Conservation (phyloP, 148 eudicot species). For the Nyssa sinensis region DNA sequence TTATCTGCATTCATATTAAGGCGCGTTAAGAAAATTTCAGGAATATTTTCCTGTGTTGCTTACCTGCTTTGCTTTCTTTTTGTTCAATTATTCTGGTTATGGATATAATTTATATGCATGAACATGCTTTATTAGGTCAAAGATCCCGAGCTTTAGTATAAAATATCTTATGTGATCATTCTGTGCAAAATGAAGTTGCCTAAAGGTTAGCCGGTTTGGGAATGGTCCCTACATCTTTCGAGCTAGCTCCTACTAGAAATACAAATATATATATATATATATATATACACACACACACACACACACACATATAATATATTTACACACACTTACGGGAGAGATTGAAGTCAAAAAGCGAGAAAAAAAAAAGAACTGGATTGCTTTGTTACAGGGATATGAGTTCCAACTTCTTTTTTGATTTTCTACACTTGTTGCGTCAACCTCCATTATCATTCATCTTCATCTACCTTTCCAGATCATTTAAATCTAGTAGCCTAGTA, state of each 20-base stretch:
- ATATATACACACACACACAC: too few species aligned
- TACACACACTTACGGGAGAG: conserved; percentile 11
- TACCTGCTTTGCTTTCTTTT: background rate
- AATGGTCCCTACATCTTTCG: conserved; percentile 39
- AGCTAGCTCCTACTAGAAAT: conserved; percentile 20
- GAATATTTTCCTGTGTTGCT: too few species aligned
- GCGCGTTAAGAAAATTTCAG: too few species aligned
- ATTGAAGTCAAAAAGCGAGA: conserved; percentile 20
- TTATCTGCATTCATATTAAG: too few species aligned
- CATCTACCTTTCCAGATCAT: too few species aligned
- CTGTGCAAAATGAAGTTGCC: conserved; percentile 2
- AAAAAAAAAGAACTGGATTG: conserved; percentile 17
- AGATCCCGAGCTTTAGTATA: background rate
- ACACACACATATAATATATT: too few species aligned
- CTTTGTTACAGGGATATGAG: conserved; percentile 19
- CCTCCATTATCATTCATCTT: too few species aligned
- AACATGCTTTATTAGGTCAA: conserved; percentile 23
- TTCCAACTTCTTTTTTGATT: conserved; percentile 3
- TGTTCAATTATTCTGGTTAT: background rate
- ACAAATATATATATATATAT: too few species aligned
- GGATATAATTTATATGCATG: background rate
- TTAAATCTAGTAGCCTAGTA: too few species aligned
- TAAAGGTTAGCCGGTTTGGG: conserved; percentile 18
- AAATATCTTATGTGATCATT: conserved; percentile 9
- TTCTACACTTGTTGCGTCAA: too few species aligned